A percentile compares a stretch with the other conserved stretches of the same genome.
Evolutionary conservation across 2,329 filamentous ascomycete genomes (phyloP).

Genomic region (Furcasterigmium furcatum): DNA sequence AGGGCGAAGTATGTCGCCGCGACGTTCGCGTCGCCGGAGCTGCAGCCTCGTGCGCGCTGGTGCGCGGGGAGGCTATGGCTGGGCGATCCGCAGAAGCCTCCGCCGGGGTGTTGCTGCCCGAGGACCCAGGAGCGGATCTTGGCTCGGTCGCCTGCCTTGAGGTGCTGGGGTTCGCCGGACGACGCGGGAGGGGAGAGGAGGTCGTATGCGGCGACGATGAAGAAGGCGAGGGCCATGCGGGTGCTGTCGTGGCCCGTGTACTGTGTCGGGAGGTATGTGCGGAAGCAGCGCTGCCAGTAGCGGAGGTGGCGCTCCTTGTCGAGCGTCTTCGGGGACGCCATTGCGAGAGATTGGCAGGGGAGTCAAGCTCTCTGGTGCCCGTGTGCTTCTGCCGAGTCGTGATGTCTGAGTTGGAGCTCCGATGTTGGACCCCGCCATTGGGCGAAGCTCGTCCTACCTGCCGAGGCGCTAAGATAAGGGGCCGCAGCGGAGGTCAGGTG

Average conservation of each 20-base stretch:
- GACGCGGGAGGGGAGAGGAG: slow-evolving; percentile 62
- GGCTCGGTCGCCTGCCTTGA: slow-evolving; percentile 39
- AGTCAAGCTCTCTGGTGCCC: background rate
- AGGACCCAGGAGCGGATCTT: slow-evolving; percentile 74
- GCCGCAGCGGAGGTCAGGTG: too few species aligned
- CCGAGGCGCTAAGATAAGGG: background rate
- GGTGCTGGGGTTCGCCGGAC: slow-evolving; percentile 36
- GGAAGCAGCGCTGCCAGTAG: slow-evolving; percentile 90
- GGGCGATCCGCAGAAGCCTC: slow-evolving; percentile 86
- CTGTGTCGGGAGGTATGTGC: slow-evolving; percentile 71
- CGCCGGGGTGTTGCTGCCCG: slow-evolving; percentile 76
- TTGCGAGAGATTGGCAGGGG: background rate
- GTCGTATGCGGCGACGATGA: slow-evolving; percentile 83
- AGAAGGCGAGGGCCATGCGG: slow-evolving; percentile 85
- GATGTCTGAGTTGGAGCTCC: background rate
- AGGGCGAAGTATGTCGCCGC: slow-evolving; percentile 90
- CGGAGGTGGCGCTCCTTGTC: slow-evolving; percentile 71
- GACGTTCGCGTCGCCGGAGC: slow-evolving; percentile 61
- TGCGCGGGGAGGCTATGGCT: slow-evolving; percentile 50
- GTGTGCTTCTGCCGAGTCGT: background rate
- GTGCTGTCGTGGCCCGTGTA: slow-evolving; percentile 91
- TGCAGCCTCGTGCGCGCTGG: slow-evolving; percentile 9
- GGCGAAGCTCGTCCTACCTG: too few species aligned
- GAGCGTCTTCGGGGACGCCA: slow-evolving; percentile 26
- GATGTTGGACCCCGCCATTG: background rate